Evolutionary conservation across 1,284 basidiomycete genomes (phyloP).

Genomic region (Ceratobasidium sp.): DNA sequence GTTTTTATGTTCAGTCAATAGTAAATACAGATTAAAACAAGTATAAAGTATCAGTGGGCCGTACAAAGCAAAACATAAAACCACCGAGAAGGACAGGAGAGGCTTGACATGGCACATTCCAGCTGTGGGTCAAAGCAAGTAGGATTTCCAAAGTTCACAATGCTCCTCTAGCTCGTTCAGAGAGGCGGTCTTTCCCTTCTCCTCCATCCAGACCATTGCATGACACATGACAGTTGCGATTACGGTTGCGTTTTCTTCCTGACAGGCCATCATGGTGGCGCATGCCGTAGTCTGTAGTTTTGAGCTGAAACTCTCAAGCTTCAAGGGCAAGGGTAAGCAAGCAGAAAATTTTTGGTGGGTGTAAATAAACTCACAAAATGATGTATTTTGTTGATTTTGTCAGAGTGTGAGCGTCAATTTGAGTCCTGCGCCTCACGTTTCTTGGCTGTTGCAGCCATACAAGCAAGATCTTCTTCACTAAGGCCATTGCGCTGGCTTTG

Average conservation of each 20-base stretch:
- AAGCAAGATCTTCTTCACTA: slow-evolving; percentile 88
- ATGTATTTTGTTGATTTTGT: slow-evolving; percentile 84
- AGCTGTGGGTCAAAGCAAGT: neutral
- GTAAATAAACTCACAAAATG: slow-evolving; percentile 66
- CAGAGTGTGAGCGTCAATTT: slow-evolving; percentile 88
- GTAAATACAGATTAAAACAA: no score
- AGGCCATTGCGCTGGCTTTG: slow-evolving; percentile 90
- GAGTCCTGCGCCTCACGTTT: slow-evolving; percentile 90
- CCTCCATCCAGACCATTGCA: slow-evolving; percentile 91
- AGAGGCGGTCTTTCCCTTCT: slow-evolving; percentile 79
- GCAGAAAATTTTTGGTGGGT: neutral
- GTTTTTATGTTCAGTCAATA: no score
- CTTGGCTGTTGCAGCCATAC: slow-evolving; percentile 93
- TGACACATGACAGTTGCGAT: slow-evolving; percentile 80
- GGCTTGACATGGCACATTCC: no score
- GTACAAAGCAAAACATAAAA: no score
- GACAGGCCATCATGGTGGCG: slow-evolving; percentile 90
- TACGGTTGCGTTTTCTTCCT: slow-evolving; percentile 91
- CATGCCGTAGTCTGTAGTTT: slow-evolving; percentile 91
- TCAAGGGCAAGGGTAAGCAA: slow-evolving; percentile 47
- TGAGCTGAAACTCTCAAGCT: slow-evolving; percentile 80
- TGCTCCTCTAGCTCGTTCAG: slow-evolving; percentile 95
- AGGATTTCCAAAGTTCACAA: neutral
- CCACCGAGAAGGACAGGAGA: no score
- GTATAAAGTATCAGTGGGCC: no score